phyloP scores from a whole-genome alignment of 148 eudicot genomes.

The Fallopia convolvulus region DNA sequence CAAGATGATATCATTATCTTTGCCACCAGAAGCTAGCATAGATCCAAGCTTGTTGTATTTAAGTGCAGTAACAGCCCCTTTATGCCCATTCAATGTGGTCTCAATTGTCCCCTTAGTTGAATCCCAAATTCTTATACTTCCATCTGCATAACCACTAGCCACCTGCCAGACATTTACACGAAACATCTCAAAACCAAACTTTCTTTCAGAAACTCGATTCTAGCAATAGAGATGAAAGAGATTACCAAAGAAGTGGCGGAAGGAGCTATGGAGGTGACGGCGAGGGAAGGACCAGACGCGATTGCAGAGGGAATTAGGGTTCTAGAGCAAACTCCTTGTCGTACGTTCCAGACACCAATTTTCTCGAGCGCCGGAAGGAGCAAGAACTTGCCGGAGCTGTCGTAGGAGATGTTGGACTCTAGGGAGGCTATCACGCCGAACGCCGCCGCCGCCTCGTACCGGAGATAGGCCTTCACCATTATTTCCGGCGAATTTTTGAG shows the following conservation, averaged over 20 bases:
- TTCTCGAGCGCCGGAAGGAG: conserved; percentile 79
- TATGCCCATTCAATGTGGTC: conserved; percentile 93
- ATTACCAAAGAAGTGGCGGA: conserved; percentile 54
- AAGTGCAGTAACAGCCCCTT: conserved; percentile 77
- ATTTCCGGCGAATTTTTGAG: background rate
- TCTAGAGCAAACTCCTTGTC: conserved; percentile 59
- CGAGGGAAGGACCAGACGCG: conserved; percentile 59
- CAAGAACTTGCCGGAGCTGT: conserved; percentile 65
- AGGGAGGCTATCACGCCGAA: conserved; percentile 82
- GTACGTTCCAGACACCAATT: conserved; percentile 77
- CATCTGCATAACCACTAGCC: conserved; percentile 94
- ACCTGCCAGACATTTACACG: conserved; percentile 36
- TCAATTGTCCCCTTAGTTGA: conserved; percentile 64
- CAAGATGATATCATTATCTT: conserved; percentile 82
- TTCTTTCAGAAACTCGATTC: background rate
- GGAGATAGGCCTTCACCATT: conserved; percentile 87
- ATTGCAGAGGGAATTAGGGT: conserved; percentile 50
- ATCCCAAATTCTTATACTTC: conserved; percentile 93
- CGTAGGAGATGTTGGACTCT: conserved; percentile 67
- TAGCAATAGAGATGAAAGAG: background rate
- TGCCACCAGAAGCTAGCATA: conserved; percentile 88
- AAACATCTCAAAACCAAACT: background rate
- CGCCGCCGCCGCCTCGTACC: conserved; percentile 67
- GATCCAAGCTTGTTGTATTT: conserved; percentile 73
- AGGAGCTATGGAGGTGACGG: conserved; percentile 64